phyloP scores from a whole-genome alignment of 768 basidiomycete genomes.

The Xanthoconium stramineum region DNA sequence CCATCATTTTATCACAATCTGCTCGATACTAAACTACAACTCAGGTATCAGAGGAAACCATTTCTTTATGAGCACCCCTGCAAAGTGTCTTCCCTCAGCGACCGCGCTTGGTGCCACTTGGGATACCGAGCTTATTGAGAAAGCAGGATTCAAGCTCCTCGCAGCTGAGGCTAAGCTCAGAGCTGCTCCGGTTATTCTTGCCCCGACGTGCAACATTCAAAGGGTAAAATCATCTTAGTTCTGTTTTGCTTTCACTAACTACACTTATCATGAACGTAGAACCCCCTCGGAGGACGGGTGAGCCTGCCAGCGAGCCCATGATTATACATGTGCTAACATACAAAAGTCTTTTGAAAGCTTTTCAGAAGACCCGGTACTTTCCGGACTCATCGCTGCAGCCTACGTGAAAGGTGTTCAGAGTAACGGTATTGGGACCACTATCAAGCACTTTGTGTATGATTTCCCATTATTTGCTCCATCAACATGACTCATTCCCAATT shows the following conservation, averaged over 20 bases:
- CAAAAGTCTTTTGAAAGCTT: constrained; percentile 70
- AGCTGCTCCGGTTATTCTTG: constrained; percentile 66
- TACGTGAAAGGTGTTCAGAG: constrained; percentile 78
- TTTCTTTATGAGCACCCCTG: constrained; percentile 79
- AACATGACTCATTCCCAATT: not conserved
- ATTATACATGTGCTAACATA: constrained; percentile 8
- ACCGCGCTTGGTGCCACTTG: constrained; percentile 77
- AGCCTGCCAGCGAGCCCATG: constrained; percentile 8
- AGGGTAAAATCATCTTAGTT: constrained; percentile 41
- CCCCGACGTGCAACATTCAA: constrained; percentile 84
- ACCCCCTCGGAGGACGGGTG: constrained; percentile 68
- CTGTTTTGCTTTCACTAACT: not conserved
- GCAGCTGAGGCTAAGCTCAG: constrained; percentile 70
- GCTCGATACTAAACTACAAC: not conserved
- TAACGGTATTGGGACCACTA: constrained; percentile 70
- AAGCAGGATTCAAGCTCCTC: constrained; percentile 61
- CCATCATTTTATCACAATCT: not conserved
- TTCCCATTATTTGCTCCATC: not conserved
- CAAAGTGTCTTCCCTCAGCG: constrained; percentile 72
- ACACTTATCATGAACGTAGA: constrained; percentile 35
- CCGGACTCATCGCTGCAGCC: constrained; percentile 64
- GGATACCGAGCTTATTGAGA: constrained; percentile 61
- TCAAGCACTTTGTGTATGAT: constrained; percentile 80
- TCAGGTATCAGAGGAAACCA: constrained; percentile 62
- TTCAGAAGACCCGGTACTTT: constrained; percentile 74